phyloP scores from a whole-genome alignment of 352 stramenopile genomes.

The Phytophthora constricta region DNA sequence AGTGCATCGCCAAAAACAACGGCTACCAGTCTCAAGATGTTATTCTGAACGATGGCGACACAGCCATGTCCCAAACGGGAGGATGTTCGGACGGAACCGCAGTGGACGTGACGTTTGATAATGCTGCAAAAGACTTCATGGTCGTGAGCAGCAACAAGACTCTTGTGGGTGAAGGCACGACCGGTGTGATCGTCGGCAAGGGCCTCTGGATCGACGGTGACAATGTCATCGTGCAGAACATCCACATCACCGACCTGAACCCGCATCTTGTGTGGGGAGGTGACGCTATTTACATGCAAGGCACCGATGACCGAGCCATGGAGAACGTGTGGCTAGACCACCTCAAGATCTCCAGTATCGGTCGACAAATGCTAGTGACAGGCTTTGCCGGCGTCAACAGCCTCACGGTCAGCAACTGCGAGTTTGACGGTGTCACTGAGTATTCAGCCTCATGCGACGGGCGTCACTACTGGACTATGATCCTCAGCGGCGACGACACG shows the following conservation, averaged over 20 bases:
- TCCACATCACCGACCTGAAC: conserved; percentile 66
- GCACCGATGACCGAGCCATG: conserved; percentile 18
- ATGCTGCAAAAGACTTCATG: conserved; percentile 40
- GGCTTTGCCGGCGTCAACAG: conserved; percentile 31
- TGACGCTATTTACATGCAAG: conserved; percentile 35
- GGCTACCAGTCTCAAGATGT: conserved; percentile 39
- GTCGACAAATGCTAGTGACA: conserved; percentile 51
- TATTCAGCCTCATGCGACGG: conserved; percentile 51
- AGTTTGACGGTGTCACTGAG: conserved; percentile 51
- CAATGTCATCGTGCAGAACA: conserved; percentile 66
- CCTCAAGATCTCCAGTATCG: conserved; percentile 49
- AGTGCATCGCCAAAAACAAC: conserved; percentile 44
- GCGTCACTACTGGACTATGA: conserved; percentile 55
- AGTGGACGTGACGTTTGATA: conserved; percentile 45
- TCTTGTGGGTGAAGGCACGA: conserved; percentile 42
- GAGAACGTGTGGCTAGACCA: conserved; percentile 59
- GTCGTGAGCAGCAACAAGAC: conserved; percentile 49
- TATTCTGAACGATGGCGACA: conserved; percentile 38
- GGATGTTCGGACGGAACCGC: conserved; percentile 33
- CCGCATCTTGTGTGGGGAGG: conserved; percentile 51
- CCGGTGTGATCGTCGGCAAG: conserved; percentile 49
- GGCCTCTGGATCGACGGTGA: conserved; percentile 40
- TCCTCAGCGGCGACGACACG: conserved; percentile 42
- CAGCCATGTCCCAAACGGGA: conserved; percentile 40
- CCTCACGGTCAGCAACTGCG: conserved; percentile 53